phyloP scores from a whole-genome alignment of 2,329 filamentous ascomycete genomes.

The Epichloe coenophiala region DNA sequence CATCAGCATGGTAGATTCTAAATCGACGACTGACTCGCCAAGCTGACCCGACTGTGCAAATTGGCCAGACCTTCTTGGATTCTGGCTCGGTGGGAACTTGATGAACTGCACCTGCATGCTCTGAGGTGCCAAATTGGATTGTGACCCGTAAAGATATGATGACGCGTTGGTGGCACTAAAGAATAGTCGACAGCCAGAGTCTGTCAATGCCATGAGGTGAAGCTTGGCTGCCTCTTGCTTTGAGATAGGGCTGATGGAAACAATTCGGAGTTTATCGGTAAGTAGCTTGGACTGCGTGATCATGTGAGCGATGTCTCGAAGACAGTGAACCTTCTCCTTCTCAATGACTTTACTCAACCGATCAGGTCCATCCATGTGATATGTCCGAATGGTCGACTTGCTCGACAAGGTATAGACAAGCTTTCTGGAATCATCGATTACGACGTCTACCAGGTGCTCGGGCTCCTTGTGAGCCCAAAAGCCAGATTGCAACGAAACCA shows the following conservation, averaged over 20 bases:
- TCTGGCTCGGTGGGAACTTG: conserved; percentile 63
- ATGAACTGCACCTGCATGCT: conserved; percentile 98
- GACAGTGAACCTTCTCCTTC: conserved; percentile 46
- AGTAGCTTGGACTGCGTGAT: conserved; percentile 62
- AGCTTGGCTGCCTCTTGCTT: conserved; percentile 67
- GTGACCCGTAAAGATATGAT: conserved; percentile 48
- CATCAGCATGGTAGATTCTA: conserved; percentile 34
- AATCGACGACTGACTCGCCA: conserved; percentile 29
- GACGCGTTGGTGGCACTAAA: conserved; percentile 76
- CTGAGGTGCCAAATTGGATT: conserved; percentile 56
- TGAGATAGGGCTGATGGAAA: conserved; percentile 76
- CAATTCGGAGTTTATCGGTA: conserved; percentile 55
- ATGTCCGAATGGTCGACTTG: conserved; percentile 78
- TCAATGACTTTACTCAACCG: conserved; percentile 51
- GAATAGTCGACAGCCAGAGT: conserved; percentile 82
- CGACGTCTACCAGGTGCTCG: conserved; percentile 65
- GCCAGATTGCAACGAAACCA: conserved; percentile 37
- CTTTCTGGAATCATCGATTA: conserved; percentile 75
- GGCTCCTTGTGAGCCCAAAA: conserved; percentile 37
- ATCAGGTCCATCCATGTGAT: conserved; percentile 61
- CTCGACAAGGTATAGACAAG: conserved; percentile 86
- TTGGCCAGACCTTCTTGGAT: conserved; percentile 17
- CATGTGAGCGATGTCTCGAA: conserved; percentile 74
- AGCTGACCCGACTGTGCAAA: conserved; percentile 8
- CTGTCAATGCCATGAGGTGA: conserved; percentile 80